Evolutionary conservation across 1,139 yeast genomes (phyloP), one percentile per base, ranked within the genome.

Genomic region (Nakaseomyces nivariensis): DNA sequence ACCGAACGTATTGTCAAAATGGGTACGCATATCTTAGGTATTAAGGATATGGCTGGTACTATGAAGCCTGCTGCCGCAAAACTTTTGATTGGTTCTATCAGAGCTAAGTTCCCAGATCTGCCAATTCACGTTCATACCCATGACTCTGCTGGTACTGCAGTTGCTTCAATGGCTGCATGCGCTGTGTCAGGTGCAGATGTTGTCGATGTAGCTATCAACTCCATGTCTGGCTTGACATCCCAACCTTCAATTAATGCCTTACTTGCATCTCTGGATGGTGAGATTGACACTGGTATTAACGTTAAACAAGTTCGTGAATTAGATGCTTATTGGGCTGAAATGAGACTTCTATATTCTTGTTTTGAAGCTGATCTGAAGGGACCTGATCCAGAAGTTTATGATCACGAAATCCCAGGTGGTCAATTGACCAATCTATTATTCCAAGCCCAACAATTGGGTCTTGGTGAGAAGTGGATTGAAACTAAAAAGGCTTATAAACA

Each of bases 11-110:
- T 92, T 64, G 97, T 92, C 56, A 75, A 72, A 55, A 83, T 90
- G 88, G 99, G 99, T 61, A 92, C 97, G 47, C 98, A 92, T 70
- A 80, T 92, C 65, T 77, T 92, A 62, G 98, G 97, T 71, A 92
- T 92, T 67, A 92, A 92, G 73, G 99, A 92, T 73, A 92, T 92
- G 99, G 99, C 99, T 49, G 99, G 99, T 73, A 90, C 97, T 54
- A 72, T 92, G 74, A 90, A 92, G 72, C 98, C 99, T 53, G 77
- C 80, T 55, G 98, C 98, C 54, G 98, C 98, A 43, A 81, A 77
- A 49, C 58, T 82, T 50, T 79, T 92, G 67, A 77, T 92, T 62
- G 81, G 92, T 52, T 74, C 87, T 34, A 81, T 92, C 59, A 82
- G 98, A 71, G 79, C 79, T 54, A 83, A 79, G 70, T 88, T 87